Conservation (phyloP, 1,139 yeast genomes). For the Protomyces pachydermus region DNA sequence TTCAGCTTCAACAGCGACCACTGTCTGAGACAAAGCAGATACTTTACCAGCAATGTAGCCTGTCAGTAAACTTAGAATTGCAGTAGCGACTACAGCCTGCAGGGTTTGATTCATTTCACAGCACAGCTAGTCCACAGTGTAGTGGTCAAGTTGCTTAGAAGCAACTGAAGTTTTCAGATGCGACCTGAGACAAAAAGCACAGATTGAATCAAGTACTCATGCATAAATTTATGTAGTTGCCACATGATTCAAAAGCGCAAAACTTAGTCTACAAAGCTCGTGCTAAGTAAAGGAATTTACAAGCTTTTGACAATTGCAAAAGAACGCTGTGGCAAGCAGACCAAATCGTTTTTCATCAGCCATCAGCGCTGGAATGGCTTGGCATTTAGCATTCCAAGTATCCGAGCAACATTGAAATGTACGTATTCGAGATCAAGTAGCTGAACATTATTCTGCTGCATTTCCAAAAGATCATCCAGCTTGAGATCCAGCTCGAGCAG, state of each 20-base stretch:
- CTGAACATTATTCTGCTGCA: slow-evolving; percentile 37
- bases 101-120: background rate
- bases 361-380: slow-evolving; percentile 28
- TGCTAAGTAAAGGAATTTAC: too few species aligned
- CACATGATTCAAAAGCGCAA: too few species aligned
- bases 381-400: slow-evolving; percentile 31
- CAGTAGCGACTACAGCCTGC: background rate
- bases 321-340: background rate
- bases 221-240: too few species aligned
- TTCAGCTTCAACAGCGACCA: background rate
- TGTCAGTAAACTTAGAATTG: background rate
- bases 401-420: slow-evolving; percentile 35
- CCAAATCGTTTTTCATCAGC: background rate
- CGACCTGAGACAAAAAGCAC: too few species aligned
- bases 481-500: slow-evolving; percentile 38
- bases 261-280: too few species aligned
- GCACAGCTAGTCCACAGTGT: too few species aligned
- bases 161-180: too few species aligned
- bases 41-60: background rate
- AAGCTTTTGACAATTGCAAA: too few species aligned
- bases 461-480: slow-evolving; percentile 41
- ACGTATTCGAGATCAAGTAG: slow-evolving; percentile 39
- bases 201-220: too few species aligned
- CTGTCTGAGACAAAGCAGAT: background rate
- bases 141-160: too few species aligned